A percentile compares a stretch with the other conserved stretches of the same genome.
Evolutionary conservation across 768 basidiomycete species (phyloP).

Genomic region (Termitomyces heimii): DNA sequence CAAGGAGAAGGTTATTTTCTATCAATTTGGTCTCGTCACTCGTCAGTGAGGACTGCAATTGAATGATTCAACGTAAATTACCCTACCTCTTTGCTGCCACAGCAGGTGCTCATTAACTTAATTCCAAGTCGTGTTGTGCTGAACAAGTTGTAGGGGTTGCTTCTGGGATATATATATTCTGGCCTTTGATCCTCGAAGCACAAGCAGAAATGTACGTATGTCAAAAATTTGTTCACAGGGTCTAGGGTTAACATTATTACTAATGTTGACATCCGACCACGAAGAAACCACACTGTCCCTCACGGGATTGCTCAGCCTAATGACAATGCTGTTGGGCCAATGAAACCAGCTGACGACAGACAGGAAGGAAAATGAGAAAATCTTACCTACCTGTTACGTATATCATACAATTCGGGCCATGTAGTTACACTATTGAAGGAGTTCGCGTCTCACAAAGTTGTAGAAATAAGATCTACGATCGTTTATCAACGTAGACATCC

Average conservation of each 20-base stretch:
- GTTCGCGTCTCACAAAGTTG: not conserved
- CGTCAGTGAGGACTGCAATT: not conserved
- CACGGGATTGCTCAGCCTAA: not conserved
- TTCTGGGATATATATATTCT: constrained; percentile 66
- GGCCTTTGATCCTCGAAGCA: constrained; percentile 33
- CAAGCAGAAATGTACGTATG: constrained; percentile 12
- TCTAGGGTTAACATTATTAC: not conserved
- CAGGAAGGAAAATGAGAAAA: not conserved
- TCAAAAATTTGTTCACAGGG: not conserved
- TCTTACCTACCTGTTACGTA: not conserved
- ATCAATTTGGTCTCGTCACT: not conserved
- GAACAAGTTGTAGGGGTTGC: constrained; percentile 36
- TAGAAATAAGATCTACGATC: not conserved
- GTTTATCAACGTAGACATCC: constrained; percentile 24
- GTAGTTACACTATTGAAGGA: not conserved
- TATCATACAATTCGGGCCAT: not conserved
- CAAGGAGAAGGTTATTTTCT: not conserved
- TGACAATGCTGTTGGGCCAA: not conserved
- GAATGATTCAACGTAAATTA: constrained; percentile 31
- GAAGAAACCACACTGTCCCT: constrained; percentile 1
- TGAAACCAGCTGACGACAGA: not conserved
- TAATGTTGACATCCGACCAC: constrained; percentile 3
- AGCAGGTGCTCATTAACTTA: constrained; percentile 36
- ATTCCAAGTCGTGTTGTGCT: not conserved
- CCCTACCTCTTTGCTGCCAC: constrained; percentile 52